Conservation (phyloP, 2,329 filamentous ascomycete genomes). For the Neocatenulostroma microsporum region DNA sequence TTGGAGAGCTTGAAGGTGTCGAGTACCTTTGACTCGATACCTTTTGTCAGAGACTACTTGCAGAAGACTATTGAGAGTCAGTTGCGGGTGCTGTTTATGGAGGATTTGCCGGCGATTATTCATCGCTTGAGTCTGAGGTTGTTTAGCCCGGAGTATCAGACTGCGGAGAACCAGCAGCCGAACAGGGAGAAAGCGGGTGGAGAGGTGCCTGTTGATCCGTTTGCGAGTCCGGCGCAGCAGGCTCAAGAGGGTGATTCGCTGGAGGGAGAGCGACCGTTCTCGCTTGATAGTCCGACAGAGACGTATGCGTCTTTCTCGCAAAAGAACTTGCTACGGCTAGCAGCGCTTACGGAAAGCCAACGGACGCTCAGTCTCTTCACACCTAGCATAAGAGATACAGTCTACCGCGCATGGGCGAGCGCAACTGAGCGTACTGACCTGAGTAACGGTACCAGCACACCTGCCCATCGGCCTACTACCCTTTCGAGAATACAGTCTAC, state of each 20-base stretch:
- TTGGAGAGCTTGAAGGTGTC: conserved; percentile 97
- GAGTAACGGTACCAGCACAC: conserved; percentile 34
- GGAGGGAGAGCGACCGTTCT: conserved; percentile 57
- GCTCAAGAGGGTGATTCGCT: conserved; percentile 66
- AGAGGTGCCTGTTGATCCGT: conserved; percentile 24
- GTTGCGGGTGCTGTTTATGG: conserved; percentile 90
- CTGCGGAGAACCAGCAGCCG: conserved; percentile 48
- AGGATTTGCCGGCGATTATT: conserved; percentile 92
- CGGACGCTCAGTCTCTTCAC: conserved; percentile 87
- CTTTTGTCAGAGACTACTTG: conserved; percentile 93
- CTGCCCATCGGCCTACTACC: conserved; percentile 36
- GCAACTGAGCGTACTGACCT: conserved; percentile 61
- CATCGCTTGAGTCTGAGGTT: conserved; percentile 81
- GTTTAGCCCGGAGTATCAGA: conserved; percentile 80
- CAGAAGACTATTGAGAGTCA: conserved; percentile 95
- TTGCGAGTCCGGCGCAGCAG: conserved; percentile 47
- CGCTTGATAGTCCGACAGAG: conserved; percentile 71
- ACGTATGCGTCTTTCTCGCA: conserved; percentile 88
- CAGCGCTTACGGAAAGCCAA: conserved; percentile 77
- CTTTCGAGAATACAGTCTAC: conserved; percentile 42
- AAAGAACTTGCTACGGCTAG: conserved; percentile 80
- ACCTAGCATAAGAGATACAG: conserved; percentile 77
- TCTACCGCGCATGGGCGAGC: conserved; percentile 88
- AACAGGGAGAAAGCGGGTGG: conserved; percentile 39
- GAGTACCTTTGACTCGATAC: conserved; percentile 97